Base-by-base conservation (phyloP, 371 early-diverging fungal genomes). In the Fennellomyces sp. region DNA sequence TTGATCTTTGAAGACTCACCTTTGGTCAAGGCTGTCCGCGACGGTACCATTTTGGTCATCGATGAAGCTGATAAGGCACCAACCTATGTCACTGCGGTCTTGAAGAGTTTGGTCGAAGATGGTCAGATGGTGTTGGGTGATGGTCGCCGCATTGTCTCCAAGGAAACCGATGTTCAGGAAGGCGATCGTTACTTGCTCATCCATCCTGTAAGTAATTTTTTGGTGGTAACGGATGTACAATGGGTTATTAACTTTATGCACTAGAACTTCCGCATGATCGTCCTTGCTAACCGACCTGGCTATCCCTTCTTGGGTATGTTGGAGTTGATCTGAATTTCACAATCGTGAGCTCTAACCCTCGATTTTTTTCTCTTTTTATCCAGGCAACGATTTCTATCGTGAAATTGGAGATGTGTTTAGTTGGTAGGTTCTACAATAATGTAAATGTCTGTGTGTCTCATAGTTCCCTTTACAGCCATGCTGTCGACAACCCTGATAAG, bases 31-130 rank as follows among this genome's bases (percentile, higher is more conserved):
- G 91, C 91, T 26, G 87, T 81, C 1, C 68, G 69, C 35, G 73
- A 84, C 35, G 90, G 84, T 71, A 86, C 90, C 21, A 86, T 91
- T 42, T 75, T 94, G 38, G 90, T 94, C 11, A 88, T 94, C 4
- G 94, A 94, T 68, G 94, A 94, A 65, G 94, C 94, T 0, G 94
- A 94, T 62, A 94, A 94, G 64, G 94, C 92, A 0, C 92, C 94
- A 3, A 90, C 91, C 2, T 88, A 93, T 68, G 92, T 94, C 17
- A 91, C 92, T 12, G 85, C 89, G 13, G 86, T 92, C 2, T 76
- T 94, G 15, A 91, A 91, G 66, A 85, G 87, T 64, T 71, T 94
- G 56, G 81, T 91, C 1, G 93, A 93, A 68, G 91, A 91, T 65
- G 92, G 93, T n/a, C 90, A 92, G 55, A 91, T 94, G 93, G 88